phyloP scores from a whole-genome alignment of 2,329 filamentous ascomycete species.

The Fusarium avenaceum region DNA sequence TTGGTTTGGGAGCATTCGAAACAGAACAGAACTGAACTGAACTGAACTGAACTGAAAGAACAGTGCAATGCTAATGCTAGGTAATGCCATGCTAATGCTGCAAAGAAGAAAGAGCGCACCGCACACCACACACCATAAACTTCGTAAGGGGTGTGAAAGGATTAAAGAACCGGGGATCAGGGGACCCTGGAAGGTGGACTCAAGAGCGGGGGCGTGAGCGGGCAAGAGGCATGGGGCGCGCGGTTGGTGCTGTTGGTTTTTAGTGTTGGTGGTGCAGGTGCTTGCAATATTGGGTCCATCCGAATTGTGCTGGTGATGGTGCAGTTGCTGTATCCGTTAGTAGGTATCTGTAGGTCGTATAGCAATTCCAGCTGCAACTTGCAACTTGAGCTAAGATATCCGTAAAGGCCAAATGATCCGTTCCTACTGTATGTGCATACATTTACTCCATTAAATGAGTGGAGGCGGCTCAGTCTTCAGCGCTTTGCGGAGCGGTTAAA shows the following conservation, averaged over 20 bases:
- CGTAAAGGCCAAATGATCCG: neutral
- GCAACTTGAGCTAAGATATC: neutral
- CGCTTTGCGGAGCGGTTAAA: slow-evolving; percentile 16
- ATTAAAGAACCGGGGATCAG: slow-evolving; percentile 30
- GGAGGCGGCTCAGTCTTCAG: slow-evolving; percentile 6
- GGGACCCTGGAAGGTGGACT: slow-evolving; percentile 35
- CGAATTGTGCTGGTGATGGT: slow-evolving; percentile 3
- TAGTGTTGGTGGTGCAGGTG: slow-evolving; percentile 7
- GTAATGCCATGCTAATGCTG: slow-evolving; percentile 4
- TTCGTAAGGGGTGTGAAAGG: slow-evolving; percentile 28
- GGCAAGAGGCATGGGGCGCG: slow-evolving; percentile 41
- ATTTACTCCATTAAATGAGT: slow-evolving; percentile 5
- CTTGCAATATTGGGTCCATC: neutral
- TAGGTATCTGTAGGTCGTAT: slow-evolving; percentile 4
- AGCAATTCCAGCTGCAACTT: slow-evolving; percentile 12
- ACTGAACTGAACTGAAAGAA: neutral
- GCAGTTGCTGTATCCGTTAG: neutral
- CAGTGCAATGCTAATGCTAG: neutral
- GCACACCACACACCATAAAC: slow-evolving; percentile 8
- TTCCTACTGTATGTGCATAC: neutral
- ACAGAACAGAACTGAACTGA: slow-evolving; percentile 34
- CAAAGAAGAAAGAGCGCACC: slow-evolving; percentile 16
- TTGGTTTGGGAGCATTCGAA: slow-evolving; percentile 29
- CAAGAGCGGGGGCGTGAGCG: slow-evolving; percentile 30
- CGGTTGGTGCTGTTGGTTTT: slow-evolving; percentile 38